Evolutionary conservation across 192 early-diverging fungal genomes (phyloP).

Genomic region (Backusella sp.): DNA sequence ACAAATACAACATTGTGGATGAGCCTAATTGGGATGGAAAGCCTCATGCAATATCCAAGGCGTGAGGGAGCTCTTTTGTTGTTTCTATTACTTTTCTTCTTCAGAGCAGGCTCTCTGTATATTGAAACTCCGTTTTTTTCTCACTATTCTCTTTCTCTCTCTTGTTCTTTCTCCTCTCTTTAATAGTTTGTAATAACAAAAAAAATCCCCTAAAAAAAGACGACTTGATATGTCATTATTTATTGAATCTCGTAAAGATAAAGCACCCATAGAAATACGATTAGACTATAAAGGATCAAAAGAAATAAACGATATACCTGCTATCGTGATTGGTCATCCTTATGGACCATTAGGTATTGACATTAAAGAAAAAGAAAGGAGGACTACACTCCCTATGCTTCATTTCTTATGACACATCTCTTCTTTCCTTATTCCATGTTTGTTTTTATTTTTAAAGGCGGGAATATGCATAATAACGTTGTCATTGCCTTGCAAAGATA

Average conservation of each 20-base stretch:
- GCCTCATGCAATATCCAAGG: background rate
- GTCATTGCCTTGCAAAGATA: slow-evolving; percentile 15
- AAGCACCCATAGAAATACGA: slow-evolving; percentile 1
- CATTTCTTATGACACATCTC: background rate
- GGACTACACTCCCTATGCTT: background rate
- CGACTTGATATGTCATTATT: background rate
- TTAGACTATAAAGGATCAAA: slow-evolving; percentile 7
- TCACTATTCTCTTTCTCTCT: background rate
- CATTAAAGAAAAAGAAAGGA: background rate
- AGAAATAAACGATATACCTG: background rate
- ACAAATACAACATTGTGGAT: slow-evolving; percentile 61
- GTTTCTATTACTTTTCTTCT: background rate
- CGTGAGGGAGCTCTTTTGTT: background rate
- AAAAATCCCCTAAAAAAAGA: background rate
- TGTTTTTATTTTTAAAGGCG: slow-evolving; percentile 12
- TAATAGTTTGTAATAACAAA: background rate
- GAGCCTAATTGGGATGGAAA: slow-evolving; percentile 10
- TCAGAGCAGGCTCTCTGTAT: background rate
- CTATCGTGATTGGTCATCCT: slow-evolving; percentile 22
- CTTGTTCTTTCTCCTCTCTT: background rate
- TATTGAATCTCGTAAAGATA: slow-evolving; percentile 12
- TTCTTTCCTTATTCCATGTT: background rate
- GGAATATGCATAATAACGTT: slow-evolving; percentile 26
- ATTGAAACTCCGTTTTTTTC: background rate
- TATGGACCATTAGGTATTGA: slow-evolving; percentile 29